Conservation (phyloP, 1,139 yeast species). For the Hyphopichia pseudoburtonii region DNA sequence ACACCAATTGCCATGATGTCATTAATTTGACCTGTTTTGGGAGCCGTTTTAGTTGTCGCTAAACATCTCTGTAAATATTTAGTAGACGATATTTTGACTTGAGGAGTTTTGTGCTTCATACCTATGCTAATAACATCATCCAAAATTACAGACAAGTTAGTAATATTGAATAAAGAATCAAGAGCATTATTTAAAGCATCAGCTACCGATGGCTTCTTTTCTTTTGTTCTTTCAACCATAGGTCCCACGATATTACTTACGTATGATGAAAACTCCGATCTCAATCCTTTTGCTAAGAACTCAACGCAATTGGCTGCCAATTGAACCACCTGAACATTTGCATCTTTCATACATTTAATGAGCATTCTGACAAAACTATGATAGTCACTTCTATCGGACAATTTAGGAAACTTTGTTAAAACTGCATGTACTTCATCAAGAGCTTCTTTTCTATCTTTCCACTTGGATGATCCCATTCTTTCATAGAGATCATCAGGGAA, state of each 20-base stretch:
- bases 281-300: slow-evolving; percentile 65
- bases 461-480: slow-evolving; percentile 61
- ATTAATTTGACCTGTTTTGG: slow-evolving; percentile 55
- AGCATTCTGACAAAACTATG: slow-evolving; percentile 56
- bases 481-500: slow-evolving; percentile 63
- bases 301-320: slow-evolving; percentile 72
- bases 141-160: slow-evolving; percentile 58
- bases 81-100: slow-evolving; percentile 69
- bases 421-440: slow-evolving; percentile 64
- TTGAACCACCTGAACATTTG: slow-evolving; percentile 84
- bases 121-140: slow-evolving; percentile 55
- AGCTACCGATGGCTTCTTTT: slow-evolving; percentile 76
- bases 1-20: slow-evolving; percentile 53
- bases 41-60: slow-evolving; percentile 47
- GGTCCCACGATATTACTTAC: slow-evolving; percentile 56
- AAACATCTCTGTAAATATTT: slow-evolving; percentile 67
- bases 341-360: slow-evolving; percentile 82
- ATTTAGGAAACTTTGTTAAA: slow-evolving; percentile 51
- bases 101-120: slow-evolving; percentile 81
- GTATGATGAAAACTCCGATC: slow-evolving; percentile 55
- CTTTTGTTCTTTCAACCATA: slow-evolving; percentile 80
- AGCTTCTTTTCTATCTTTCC: slow-evolving; percentile 93
- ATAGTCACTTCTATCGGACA: slow-evolving; percentile 56
- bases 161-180: slow-evolving; percentile 56
- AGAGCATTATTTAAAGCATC: slow-evolving; percentile 67